Conservation (phyloP, 1,139 yeast species). For the Taphrina betulina region DNA sequence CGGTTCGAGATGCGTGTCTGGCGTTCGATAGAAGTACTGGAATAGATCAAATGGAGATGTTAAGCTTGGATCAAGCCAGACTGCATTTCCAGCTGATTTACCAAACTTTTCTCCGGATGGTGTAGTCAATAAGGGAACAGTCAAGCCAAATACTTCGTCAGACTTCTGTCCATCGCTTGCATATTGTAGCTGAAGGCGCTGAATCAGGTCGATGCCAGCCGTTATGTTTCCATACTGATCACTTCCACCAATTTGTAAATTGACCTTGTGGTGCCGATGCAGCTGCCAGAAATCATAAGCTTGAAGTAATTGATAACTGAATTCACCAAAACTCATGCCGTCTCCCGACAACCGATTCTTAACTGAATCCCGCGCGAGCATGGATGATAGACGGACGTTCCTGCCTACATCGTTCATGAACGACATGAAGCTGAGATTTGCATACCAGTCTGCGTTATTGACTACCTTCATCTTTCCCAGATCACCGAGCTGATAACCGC, state of each 20-base stretch:
- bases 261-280: conserved; percentile 58
- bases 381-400: conserved; percentile 75
- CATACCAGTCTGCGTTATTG: conserved; percentile 88
- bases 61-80: conserved; percentile 69
- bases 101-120: conserved; percentile 94
- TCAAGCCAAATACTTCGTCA: conserved; percentile 58
- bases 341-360: conserved; percentile 59
- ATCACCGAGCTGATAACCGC: conserved; percentile 47
- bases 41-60: conserved; percentile 81
- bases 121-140: conserved; percentile 87
- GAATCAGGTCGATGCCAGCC: conserved; percentile 87
- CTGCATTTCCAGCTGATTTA: conserved; percentile 94
- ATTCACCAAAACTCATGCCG: conserved; percentile 91
- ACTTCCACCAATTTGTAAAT: conserved; percentile 83
- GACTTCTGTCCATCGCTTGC: not conserved
- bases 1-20: conserved; percentile 71
- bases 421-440: conserved; percentile 66
- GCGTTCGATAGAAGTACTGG: conserved; percentile 73
- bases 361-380: conserved; percentile 88
- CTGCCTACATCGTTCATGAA: conserved; percentile 77
- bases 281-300: conserved; percentile 92
- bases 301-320: conserved; percentile 86
- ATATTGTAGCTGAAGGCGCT: conserved; percentile 51
- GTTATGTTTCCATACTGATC: conserved; percentile 99
- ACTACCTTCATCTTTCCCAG: conserved; percentile 50